These are phyloP conservation scores for Leccinellum albellum DNA, from an alignment of 768 basidiomycete species.

Conservation along the genomic window DNA sequence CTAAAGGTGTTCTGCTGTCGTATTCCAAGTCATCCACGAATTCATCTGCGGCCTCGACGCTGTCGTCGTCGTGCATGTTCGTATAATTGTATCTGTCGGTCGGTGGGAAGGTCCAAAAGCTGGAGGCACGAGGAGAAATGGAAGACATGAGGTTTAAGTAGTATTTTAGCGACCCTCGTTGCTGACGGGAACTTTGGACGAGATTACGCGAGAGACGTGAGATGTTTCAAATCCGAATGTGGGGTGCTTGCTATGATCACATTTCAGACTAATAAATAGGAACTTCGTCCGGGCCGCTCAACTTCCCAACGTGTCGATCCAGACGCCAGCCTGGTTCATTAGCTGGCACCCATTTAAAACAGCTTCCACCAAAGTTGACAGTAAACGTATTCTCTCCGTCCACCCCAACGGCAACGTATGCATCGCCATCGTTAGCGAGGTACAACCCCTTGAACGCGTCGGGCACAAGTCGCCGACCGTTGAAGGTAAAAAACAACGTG, in stretches of 20 bases:
- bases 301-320: conserved; percentile 56
- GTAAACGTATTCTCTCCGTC: conserved; percentile 43
- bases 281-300: conserved; percentile 42
- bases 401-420: conserved; percentile 58
- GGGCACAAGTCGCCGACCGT: conserved; percentile 48
- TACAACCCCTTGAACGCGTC: conserved; percentile 51
- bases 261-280: conserved; percentile 24
- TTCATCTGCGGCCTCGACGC: conserved; percentile 25
- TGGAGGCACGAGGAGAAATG: conserved; percentile 45
- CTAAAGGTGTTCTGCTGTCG: conserved; percentile 59
- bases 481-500: conserved; percentile 53
- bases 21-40: conserved; percentile 22
- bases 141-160: conserved; percentile 44
- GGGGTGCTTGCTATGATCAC: no score
- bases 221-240: background rate
- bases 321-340: conserved; percentile 66
- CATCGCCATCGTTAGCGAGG: conserved; percentile 46
- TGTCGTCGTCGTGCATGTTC: conserved; percentile 36
- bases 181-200: conserved; percentile 1
- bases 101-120: conserved; percentile 41
- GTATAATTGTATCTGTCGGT: conserved; percentile 35
- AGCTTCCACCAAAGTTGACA: conserved; percentile 63
- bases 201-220: conserved; percentile 12
- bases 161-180: no score
- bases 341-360: conserved; percentile 58